Conservation (phyloP, 202 grass and related monocot species). For the Thinopyrum obtusiflorum region DNA sequence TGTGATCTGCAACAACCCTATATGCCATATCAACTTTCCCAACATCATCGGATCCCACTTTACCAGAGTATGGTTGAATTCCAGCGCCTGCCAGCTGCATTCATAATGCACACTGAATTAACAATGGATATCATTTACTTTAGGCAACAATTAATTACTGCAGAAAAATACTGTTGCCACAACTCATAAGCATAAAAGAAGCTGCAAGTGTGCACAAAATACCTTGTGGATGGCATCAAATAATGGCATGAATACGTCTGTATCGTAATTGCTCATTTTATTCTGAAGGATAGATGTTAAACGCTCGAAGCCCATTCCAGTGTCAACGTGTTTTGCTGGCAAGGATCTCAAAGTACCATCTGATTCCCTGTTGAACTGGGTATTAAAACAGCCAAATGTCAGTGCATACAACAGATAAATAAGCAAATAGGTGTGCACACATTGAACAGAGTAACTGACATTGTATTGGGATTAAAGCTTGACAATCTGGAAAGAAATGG, state of each 20-base stretch:
- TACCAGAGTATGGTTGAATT: slow-evolving; percentile 63
- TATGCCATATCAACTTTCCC: slow-evolving; percentile 97
- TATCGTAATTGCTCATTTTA: slow-evolving; percentile 99
- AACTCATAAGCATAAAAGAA: slow-evolving; percentile 30
- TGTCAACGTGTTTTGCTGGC: slow-evolving; percentile 97
- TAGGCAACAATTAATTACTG: not conserved
- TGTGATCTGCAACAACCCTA: slow-evolving; percentile 95
- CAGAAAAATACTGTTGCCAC: slow-evolving; percentile 10
- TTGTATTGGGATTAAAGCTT: slow-evolving; percentile 21
- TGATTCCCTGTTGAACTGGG: slow-evolving; percentile 85
- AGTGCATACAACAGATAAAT: slow-evolving; percentile 13
- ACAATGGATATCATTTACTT: not conserved
- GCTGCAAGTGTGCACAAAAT: slow-evolving; percentile 14
- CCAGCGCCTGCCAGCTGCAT: slow-evolving; percentile 57
- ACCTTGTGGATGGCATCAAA: slow-evolving; percentile 93
- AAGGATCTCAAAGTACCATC: slow-evolving; percentile 77
- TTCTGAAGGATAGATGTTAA: slow-evolving; percentile 95
- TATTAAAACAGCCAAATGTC: not conserved
- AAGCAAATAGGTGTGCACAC: not conserved
- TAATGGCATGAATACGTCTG: slow-evolving; percentile 79
- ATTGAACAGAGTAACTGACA: not conserved
- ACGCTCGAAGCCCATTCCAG: slow-evolving; percentile 90
- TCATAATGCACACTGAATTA: slow-evolving; percentile 28
- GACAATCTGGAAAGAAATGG: not conserved
- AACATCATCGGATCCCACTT: slow-evolving; percentile 73